A percentile compares a stretch with the other conserved stretches of the same genome.
These are phyloP conservation scores for Penicillium riverlandense DNA, from an alignment of 495 filamentous ascomycete genomes.

Conservation along the genomic window DNA sequence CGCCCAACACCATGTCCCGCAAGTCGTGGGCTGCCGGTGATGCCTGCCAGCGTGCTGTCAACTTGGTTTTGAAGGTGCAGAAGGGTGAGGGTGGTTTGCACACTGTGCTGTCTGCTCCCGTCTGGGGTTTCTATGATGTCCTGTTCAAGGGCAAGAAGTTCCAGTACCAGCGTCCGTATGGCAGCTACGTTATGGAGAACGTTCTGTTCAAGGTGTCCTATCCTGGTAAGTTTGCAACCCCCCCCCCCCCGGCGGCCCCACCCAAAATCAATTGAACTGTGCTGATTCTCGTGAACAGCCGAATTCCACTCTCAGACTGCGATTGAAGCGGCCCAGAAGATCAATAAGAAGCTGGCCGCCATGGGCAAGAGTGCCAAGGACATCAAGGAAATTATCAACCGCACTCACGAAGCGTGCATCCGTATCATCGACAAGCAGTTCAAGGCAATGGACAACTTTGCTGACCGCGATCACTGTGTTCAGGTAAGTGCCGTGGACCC, in stretches of 20 bases:
- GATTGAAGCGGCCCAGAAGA: conserved; percentile 84
- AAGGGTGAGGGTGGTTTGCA: conserved; percentile 85
- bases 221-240: conserved; percentile 63
- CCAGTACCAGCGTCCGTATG: conserved; percentile 90
- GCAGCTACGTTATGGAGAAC: conserved; percentile 99
- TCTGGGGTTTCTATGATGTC: conserved; percentile 98
- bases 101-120: conserved; percentile 85
- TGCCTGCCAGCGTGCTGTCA: conserved; percentile 93
- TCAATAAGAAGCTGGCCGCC: conserved; percentile 72
- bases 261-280: neutral
- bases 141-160: conserved; percentile 94
- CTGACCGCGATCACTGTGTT: conserved; percentile 97
- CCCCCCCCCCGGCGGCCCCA: too few relatives aligned
- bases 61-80: conserved; percentile 88
- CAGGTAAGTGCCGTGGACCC: conserved; percentile 41
- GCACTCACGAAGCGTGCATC: conserved; percentile 96
- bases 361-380: conserved; percentile 89
- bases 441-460: conserved; percentile 99
- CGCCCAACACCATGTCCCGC: conserved; percentile 97
- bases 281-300: conserved; percentile 38
- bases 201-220: conserved; percentile 99
- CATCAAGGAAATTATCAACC: conserved; percentile 86
- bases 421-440: conserved; percentile 99
- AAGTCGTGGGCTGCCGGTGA: conserved; percentile 99
- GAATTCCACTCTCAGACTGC: conserved; percentile 99